A percentile compares a stretch with the other conserved stretches of the same genome.
These are phyloP conservation scores for Dentipellis fragilis DNA, from an alignment of 768 basidiomycete genomes.

Conservation along the genomic window DNA sequence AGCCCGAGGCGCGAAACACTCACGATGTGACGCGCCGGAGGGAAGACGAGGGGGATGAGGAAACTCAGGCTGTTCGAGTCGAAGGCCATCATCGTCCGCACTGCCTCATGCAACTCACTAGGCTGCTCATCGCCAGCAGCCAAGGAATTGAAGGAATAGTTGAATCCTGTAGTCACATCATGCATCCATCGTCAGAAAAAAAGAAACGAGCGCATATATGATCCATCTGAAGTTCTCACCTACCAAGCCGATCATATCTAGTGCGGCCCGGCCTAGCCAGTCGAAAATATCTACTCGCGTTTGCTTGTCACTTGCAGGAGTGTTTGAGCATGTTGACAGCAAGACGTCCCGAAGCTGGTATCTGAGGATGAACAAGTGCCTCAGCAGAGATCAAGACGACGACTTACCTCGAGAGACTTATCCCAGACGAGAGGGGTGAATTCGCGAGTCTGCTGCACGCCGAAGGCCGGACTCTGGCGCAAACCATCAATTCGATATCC, in stretches of 20 bases:
- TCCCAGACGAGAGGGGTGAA: background rate
- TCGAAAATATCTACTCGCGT: background rate
- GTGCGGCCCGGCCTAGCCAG: background rate
- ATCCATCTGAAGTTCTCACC: background rate
- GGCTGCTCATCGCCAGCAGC: background rate
- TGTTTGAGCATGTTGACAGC: background rate
- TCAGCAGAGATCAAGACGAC: background rate
- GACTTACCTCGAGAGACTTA: background rate
- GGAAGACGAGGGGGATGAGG: background rate
- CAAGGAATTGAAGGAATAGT: background rate
- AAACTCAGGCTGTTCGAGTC: background rate
- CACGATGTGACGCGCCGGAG: background rate
- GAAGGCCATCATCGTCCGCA: background rate
- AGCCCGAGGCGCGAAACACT: background rate
- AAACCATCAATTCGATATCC: too few relatives aligned
- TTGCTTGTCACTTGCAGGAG: background rate
- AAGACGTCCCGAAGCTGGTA: background rate
- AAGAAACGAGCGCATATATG: background rate
- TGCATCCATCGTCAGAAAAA: background rate
- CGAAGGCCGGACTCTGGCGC: slow-evolving; percentile 2
- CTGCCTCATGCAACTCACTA: slow-evolving; percentile 1
- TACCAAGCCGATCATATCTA: slow-evolving; percentile 2
- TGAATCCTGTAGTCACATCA: background rate
- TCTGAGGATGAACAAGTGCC: background rate
- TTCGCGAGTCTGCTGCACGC: background rate